Evolutionary conservation across 148 eudicot genomes (phyloP).

Genomic region (Chenopodium berlandieri): DNA sequence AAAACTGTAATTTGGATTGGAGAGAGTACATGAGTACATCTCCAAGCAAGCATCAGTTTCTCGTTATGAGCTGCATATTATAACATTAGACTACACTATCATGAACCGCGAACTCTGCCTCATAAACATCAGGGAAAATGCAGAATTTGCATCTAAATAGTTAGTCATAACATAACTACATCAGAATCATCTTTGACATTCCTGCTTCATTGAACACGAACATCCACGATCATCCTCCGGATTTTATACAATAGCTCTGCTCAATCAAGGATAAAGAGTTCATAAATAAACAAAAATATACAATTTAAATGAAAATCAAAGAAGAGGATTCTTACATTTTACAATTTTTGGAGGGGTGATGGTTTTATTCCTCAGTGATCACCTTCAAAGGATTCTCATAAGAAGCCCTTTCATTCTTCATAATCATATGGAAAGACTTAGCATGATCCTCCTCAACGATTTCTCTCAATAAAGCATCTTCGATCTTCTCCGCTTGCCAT

Average conservation of each 20-base stretch:
- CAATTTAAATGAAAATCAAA: background rate
- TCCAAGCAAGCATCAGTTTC: background rate
- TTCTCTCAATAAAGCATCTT: conserved; percentile 83
- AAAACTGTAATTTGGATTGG: background rate
- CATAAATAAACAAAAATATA: background rate
- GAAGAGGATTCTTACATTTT: conserved; percentile 26
- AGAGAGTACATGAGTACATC: background rate
- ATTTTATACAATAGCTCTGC: conserved; percentile 23
- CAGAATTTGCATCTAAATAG: conserved; percentile 8
- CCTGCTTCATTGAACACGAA: background rate
- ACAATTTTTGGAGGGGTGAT: conserved; percentile 17
- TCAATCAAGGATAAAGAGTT: conserved; percentile 1
- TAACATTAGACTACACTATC: conserved; percentile 4
- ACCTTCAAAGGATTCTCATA: conserved; percentile 51
- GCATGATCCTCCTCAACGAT: conserved; percentile 88
- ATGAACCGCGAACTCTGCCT: conserved; percentile 17
- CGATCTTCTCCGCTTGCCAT: conserved; percentile 91
- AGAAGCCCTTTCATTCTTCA: conserved; percentile 91
- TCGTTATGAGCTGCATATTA: background rate
- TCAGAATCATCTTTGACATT: background rate
- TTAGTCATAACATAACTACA: background rate
- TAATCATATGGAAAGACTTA: conserved; percentile 74
- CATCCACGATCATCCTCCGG: background rate
- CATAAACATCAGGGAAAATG: conserved; percentile 9
- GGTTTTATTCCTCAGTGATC: conserved; percentile 25